Evolutionary conservation across 2,329 filamentous ascomycete species (phyloP), one percentile per base, ranked within the genome.

Genomic region (Nemania serpens): DNA sequence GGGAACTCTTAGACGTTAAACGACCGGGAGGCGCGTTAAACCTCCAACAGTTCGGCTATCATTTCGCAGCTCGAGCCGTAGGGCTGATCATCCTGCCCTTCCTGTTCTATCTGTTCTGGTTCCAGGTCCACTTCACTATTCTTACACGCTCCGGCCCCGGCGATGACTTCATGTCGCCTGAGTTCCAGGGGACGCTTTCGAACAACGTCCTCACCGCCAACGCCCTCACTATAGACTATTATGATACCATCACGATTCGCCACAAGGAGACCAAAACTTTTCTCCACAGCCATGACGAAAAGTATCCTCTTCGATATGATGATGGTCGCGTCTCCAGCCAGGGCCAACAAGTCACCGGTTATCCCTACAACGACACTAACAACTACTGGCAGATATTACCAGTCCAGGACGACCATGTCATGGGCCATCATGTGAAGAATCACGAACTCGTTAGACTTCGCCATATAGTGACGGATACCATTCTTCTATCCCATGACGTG

Each of bases 61-160:
- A 99, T 78, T 96, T 99, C 74, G 85, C 81, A 41, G 95, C 95
- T 64, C 91, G 95, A 54, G 86, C 88, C n/a, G 81, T 96, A 66
- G 93, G 91, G 13, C 82, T 99, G 58, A 91, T 98, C 69, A 75
- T 97, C 68, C 86, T 98, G 68, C 95, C 95, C 13, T 97, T 99
- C 82, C 82, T 98, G 72, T 96, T 99, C 78, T 99, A 99, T 78
- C 86, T 99, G 48, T 98, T 99, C 84, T 99, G 95, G 95, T 99
- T 99, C 88, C 95, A 99, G 83, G 93, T 99, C 33, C 95, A 99
- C 79, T 99, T 99, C 76, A 84, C 91, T 46, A 91, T 99, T 70
- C 84, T 99, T 64, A 89, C 81, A 67, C 85, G 89, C 62, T 98
- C 95, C 54, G 95, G 95, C 37, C 94, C 95, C 46, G 95, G 95